Evolutionary conservation across 2,329 filamentous ascomycete species (phyloP).

Genomic region (Sphaerulina vaccinii): DNA sequence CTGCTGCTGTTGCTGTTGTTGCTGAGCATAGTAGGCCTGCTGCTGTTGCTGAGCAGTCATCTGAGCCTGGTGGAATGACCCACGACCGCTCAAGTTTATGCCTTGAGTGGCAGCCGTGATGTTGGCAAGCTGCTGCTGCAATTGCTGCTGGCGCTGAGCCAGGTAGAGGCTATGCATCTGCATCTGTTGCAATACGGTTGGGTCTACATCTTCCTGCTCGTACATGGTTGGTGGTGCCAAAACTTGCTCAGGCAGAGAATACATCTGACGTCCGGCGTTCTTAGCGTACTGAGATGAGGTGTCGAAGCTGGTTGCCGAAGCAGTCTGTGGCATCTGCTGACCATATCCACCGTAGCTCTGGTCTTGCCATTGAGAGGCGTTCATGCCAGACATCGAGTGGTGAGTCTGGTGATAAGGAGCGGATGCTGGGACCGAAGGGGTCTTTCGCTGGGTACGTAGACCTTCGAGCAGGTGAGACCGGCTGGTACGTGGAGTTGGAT

Average conservation of each 20-base stretch:
- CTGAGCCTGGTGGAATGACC: slow-evolving; percentile 29
- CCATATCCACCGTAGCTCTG: slow-evolving; percentile 44
- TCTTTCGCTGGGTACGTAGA: slow-evolving; percentile 90
- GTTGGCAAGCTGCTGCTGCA: slow-evolving; percentile 86
- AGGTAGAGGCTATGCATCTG: slow-evolving; percentile 89
- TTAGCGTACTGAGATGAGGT: slow-evolving; percentile 47
- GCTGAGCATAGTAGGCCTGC: slow-evolving; percentile 62
- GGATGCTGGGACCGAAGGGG: slow-evolving; percentile 66
- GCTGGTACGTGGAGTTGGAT: slow-evolving; percentile 85
- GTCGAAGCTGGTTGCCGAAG: slow-evolving; percentile 52
- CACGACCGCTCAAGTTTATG: slow-evolving; percentile 60
- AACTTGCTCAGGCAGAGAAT: slow-evolving; percentile 78
- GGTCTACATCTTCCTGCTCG: slow-evolving; percentile 73
- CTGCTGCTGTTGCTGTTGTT: slow-evolving; percentile 55
- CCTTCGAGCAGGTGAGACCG: slow-evolving; percentile 92
- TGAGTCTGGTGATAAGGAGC: slow-evolving; percentile 60
- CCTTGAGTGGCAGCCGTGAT: slow-evolving; percentile 79
- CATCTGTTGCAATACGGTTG: slow-evolving; percentile 80
- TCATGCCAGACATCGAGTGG: slow-evolving; percentile 47
- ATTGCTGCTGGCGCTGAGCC: slow-evolving; percentile 88
- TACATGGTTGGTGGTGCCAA: slow-evolving; percentile 78
- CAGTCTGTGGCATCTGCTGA: slow-evolving; percentile 57
- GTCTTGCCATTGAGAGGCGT: slow-evolving; percentile 49
- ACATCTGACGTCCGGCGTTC: slow-evolving; percentile 56
- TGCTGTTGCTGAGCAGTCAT: slow-evolving; percentile 53